Base-by-base conservation (phyloP, 495 filamentous ascomycete species). In the Penicillium turbatum region DNA sequence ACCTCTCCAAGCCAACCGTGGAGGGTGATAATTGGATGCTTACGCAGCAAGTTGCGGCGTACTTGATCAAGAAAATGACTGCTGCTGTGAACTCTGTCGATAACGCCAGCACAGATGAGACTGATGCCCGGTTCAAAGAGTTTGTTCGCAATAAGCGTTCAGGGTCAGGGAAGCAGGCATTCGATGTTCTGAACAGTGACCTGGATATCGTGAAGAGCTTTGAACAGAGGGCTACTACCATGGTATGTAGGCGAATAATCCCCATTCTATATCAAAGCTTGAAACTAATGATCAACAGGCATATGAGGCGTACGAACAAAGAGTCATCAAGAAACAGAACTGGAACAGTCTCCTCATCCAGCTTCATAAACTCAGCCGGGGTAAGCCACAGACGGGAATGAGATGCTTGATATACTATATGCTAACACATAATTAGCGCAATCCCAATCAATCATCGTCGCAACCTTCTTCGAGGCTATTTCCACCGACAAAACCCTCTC, bases 21-120 rank as follows among this genome's bases (percentile, higher is more conserved):
- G 76, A 80, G 54, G 77, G 77, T 16, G 77, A 80, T 55, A 79
- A 80, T 38, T 79, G 75, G 74, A 78, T 80, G 75, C 77, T 80
- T 30, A 76, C 72, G 3, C 73, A 78, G 50, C 77, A 79, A 60
- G 70, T 73, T 6, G 71, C 75, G 3, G 67, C 67, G 6, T 77
- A 75, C 53, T 47, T 80, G 30, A 76, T 79, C 38, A 78, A 79
- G 54, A 72, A 72, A 29, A 78, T 79, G 73, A 56, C 64, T 26
- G 41, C 56, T 29, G 72, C 70, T 0, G 67, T 68, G 8, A 24
- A 61, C 30, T 59, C 63, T 6, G 53, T 55, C 1, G 24, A 52
- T 21, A 53, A 27, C 11, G 31, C 48, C 10, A 31, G 37, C 8
- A 26, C 21, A 9, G 64, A 67, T 54, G 54, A 67, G 29, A 57